phyloP scores from a whole-genome alignment of 2,329 filamentous ascomycete genomes.

The Penicillium fuscoglaucum region DNA sequence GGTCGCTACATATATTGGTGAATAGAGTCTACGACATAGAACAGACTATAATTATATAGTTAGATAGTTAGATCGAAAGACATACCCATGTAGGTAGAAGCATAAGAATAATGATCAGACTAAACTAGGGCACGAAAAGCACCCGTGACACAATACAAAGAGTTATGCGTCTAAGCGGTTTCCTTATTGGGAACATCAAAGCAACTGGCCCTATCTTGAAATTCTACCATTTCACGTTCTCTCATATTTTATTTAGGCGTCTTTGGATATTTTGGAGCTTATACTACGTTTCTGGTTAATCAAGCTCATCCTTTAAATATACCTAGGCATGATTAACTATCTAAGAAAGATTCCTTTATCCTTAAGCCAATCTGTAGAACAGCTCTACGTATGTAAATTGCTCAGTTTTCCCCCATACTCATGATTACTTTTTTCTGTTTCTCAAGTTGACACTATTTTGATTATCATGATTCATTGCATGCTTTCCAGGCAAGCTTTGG shows the following conservation, averaged over 20 bases:
- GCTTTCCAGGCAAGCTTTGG: neutral
- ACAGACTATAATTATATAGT: neutral
- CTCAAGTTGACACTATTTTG: neutral
- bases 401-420: neutral
- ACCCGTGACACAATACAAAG: neutral
- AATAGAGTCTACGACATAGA: neutral
- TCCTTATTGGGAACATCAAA: neutral
- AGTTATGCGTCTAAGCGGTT: too few species aligned
- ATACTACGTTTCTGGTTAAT: neutral
- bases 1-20: neutral
- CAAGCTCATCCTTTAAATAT: neutral
- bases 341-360: too few species aligned
- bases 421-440: neutral
- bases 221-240: neutral
- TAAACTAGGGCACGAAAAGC: neutral
- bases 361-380: too few species aligned
- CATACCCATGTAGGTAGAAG: too few species aligned
- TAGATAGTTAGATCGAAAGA: neutral
- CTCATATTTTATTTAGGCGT: neutral
- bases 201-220: neutral
- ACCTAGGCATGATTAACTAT: too few species aligned
- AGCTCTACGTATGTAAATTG: neutral
- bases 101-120: neutral
- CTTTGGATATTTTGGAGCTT: neutral
- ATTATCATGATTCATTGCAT: slow-evolving; percentile 11